These are phyloP conservation scores for Cymodocea nodosa DNA, from an alignment of 116 monocot species.

Conservation along the genomic window DNA sequence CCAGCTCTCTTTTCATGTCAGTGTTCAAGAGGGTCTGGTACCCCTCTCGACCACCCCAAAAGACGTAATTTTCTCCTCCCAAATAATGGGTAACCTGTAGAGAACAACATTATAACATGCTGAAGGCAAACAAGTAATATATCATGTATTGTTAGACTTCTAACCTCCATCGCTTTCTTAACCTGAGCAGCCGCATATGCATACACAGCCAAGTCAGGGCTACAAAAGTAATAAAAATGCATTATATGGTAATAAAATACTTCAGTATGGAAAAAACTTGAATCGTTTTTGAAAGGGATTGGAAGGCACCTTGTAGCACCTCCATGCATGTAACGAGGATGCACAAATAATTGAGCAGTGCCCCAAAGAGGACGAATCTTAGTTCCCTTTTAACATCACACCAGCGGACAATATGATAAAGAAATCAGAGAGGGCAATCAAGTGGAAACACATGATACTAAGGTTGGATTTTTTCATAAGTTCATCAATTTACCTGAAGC, in stretches of 20 bases:
- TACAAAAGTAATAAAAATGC: conserved; percentile 15
- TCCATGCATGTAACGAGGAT: conserved; percentile 97
- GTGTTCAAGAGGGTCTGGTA: conserved; percentile 94
- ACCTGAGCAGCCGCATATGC: conserved; percentile 98
- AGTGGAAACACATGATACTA: not conserved
- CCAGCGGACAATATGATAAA: no score
- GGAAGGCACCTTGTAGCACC: conserved; percentile 65
- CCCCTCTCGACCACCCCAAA: conserved; percentile 98
- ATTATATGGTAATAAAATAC: not conserved
- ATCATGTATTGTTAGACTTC: not conserved
- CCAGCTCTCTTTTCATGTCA: conserved; percentile 94
- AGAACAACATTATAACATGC: not conserved
- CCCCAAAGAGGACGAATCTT: conserved; percentile 88
- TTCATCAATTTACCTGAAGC: conserved; percentile 46
- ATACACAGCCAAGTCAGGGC: conserved; percentile 81
- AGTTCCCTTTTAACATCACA: conserved; percentile 23
- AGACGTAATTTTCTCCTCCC: conserved; percentile 96
- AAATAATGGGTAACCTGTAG: conserved; percentile 82
- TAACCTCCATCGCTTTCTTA: conserved; percentile 95
- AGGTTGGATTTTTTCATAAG: not conserved
- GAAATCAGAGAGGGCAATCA: not conserved
- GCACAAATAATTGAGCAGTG: conserved; percentile 90
- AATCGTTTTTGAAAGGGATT: not conserved
- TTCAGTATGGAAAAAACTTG: not conserved
- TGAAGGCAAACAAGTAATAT: not conserved